phyloP scores from a whole-genome alignment of 108 stramenopile genomes.

The Tribonema minus region DNA sequence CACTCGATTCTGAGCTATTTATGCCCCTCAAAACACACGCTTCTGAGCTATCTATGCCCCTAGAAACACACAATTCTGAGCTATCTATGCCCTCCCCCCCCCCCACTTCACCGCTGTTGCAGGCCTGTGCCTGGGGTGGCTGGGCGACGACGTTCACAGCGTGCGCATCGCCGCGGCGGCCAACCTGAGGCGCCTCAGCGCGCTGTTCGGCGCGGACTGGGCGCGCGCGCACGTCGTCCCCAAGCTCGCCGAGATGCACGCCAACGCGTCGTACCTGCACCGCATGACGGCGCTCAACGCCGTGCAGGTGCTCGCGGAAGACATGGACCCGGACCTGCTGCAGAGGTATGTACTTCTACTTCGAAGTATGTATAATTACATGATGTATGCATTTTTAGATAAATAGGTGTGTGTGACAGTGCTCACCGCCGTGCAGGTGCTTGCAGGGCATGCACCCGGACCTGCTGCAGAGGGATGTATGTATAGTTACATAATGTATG shows the following conservation, averaged over 20 bases:
- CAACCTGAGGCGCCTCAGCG: conserved; percentile 74
- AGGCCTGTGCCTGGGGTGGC: conserved; percentile 84
- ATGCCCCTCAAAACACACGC: too few relatives aligned
- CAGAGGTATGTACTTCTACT: background rate
- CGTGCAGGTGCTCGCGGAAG: conserved; percentile 66
- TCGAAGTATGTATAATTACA: too few relatives aligned
- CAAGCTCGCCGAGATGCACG: conserved; percentile 67
- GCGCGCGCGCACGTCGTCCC: conserved; percentile 78
- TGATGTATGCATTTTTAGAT: too few relatives aligned
- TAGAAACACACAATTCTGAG: too few relatives aligned
- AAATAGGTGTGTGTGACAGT: too few relatives aligned
- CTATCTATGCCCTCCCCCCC: background rate
- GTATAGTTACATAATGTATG: too few relatives aligned
- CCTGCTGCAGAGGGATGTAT: too few relatives aligned
- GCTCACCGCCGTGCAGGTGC: conserved; percentile 64
- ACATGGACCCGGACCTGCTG: conserved; percentile 62
- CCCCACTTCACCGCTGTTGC: conserved; percentile 53
- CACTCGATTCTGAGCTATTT: too few relatives aligned
- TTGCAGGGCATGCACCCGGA: background rate
- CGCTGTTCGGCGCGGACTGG: conserved; percentile 88
- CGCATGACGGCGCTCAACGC: conserved; percentile 88
- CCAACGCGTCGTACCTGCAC: conserved; percentile 70
- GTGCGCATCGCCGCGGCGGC: conserved; percentile 84
- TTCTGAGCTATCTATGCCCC: too few relatives aligned
- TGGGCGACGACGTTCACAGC: conserved; percentile 83